Evolutionary conservation across 192 early-diverging fungal genomes (phyloP).

Genomic region (Coemansia sp.): DNA sequence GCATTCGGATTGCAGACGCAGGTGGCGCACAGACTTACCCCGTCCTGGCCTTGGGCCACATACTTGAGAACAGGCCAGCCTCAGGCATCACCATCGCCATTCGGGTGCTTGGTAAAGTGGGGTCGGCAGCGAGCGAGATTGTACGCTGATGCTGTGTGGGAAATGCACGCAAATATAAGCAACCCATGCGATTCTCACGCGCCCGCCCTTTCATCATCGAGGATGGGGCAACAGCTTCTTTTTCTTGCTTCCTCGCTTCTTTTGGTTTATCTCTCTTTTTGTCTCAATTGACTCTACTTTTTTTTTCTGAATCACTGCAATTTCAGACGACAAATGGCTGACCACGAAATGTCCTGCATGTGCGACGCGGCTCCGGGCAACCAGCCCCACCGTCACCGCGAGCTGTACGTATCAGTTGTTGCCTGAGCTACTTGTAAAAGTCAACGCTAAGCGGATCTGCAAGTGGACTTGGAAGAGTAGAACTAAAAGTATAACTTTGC

Average conservation of each 20-base stretch:
- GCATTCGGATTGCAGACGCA: background rate
- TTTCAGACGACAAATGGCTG: conserved; percentile 26
- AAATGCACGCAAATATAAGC: background rate
- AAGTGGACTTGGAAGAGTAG: background rate
- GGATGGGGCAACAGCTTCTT: background rate
- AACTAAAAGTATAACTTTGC: background rate
- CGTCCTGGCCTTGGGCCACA: conserved; percentile 32
- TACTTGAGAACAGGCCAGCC: conserved; percentile 8
- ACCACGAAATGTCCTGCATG: conserved; percentile 54
- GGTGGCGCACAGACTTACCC: background rate
- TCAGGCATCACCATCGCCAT: conserved; percentile 16
- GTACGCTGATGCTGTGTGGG: conserved; percentile 10
- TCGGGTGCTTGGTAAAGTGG: conserved; percentile 13
- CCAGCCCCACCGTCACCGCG: conserved; percentile 52
- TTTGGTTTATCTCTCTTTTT: background rate
- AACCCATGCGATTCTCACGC: background rate
- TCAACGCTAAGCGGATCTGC: background rate
- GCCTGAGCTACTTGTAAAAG: background rate
- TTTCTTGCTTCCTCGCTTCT: background rate
- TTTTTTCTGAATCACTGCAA: conserved; percentile 2
- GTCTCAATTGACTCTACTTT: background rate
- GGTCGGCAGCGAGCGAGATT: conserved; percentile 1
- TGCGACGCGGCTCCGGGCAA: conserved; percentile 51
- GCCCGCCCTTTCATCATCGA: background rate
- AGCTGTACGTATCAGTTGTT: conserved; percentile 37